Evolutionary conservation across 2,329 filamentous ascomycete species (phyloP), one percentile per base, ranked within the genome.

Genomic region (Beauveria rudraprayagi): DNA sequence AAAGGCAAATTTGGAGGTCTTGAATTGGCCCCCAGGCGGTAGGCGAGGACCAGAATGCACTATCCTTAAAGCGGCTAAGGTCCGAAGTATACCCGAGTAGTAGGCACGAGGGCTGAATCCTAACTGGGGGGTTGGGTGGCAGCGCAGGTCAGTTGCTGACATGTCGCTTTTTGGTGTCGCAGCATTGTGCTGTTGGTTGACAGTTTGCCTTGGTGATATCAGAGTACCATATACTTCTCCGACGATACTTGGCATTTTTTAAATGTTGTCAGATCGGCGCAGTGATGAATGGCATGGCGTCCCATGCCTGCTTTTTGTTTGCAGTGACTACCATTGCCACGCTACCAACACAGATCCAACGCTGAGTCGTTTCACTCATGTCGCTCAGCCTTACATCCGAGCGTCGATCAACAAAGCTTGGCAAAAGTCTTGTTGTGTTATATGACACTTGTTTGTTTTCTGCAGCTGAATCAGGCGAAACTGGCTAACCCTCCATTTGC

Each of bases 81-180:
- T 3, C 71, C 71, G 71, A 63, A 37, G 44, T 71, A 73, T 71
- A 73, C 55, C 70, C 71, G 70, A 56, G 47, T 22, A 62, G 60
- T 62, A 64, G 65, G 59, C 61, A 64, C 63, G 65, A 73, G 71
- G 71, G 71, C 71, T 73, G 68, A 66, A 71, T 70, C 70, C 70
- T 70, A 73, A 70, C 62, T 62, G 53, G 63, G 65, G 34, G 34
- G 34, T 37, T 37, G 34, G 34, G 34, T 11, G 11, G n/a, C 22
- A 22, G 22, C 22, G 53, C 37, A 40, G 3, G 30, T 11, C 34
- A 52, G 47, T 2, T 19, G 22, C 24, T n/a, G 19, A 16, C 8
- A 26, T 22, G 0, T 16, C 2, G 14, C 11, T 16, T 14, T 9
- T 22, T 22, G 19, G 44, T 22, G 44, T 17, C 11, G 44, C 14